Conservation (phyloP, 1,284 basidiomycete genomes). For the Pseudozyma thailandica region DNA sequence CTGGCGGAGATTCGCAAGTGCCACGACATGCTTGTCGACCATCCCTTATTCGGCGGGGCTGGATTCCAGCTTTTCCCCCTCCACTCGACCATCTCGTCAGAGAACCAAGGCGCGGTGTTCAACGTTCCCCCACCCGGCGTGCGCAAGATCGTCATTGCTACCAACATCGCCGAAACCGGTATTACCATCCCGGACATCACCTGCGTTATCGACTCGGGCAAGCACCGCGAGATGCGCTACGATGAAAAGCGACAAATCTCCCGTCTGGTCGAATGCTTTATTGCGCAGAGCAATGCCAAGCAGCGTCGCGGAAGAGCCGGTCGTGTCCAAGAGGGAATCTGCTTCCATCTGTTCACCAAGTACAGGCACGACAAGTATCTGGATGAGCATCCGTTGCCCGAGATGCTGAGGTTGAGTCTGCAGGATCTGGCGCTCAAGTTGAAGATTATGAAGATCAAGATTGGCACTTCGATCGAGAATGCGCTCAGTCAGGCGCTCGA, state of each 20-base stretch:
- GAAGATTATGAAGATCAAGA: constrained; percentile 92
- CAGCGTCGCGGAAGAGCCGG: constrained; percentile 93
- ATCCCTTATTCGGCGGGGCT: constrained; percentile 78
- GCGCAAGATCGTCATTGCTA: constrained; percentile 86
- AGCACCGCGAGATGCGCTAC: constrained; percentile 77
- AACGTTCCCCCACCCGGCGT: constrained; percentile 82
- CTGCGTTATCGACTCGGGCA: constrained; percentile 94
- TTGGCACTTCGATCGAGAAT: constrained; percentile 85
- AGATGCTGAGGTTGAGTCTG: constrained; percentile 93
- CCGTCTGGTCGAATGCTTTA: constrained; percentile 88
- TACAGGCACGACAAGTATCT: constrained; percentile 82
- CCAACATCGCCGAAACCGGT: constrained; percentile 86
- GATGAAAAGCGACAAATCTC: constrained; percentile 98
- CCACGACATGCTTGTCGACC: constrained; percentile 82
- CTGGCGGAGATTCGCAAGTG: constrained; percentile 83
- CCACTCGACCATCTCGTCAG: constrained; percentile 79
- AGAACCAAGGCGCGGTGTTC: constrained; percentile 90
- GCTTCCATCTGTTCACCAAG: constrained; percentile 96
- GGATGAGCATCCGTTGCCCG: constrained; percentile 90
- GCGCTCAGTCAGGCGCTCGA: constrained; percentile 88
- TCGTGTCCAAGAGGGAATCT: constrained; percentile 88
- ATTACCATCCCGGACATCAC: constrained; percentile 98
- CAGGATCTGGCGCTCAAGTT: constrained; percentile 94
- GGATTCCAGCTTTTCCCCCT: constrained; percentile 85
- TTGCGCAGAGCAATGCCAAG: constrained; percentile 91